A percentile compares a stretch with the other conserved stretches of the same genome.
These are phyloP conservation scores for Paecilomyces formosus DNA, from an alignment of 2,329 filamentous ascomycete species.

Conservation along the genomic window DNA sequence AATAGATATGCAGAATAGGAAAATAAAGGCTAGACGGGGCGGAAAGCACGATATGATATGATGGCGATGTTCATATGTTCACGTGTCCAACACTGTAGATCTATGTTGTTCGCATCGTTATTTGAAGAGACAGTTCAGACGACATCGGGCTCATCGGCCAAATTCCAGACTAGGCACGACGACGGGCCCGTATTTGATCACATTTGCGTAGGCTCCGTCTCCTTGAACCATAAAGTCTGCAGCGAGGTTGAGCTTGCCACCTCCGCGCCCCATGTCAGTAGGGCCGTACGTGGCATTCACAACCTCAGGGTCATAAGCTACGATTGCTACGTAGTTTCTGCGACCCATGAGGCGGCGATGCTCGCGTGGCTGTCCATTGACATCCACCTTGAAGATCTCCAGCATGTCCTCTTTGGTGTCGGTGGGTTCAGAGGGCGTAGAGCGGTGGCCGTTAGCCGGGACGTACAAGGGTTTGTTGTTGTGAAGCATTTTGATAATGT, in stretches of 20 bases:
- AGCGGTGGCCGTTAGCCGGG: slow-evolving; percentile 73
- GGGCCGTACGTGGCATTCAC: slow-evolving; percentile 44
- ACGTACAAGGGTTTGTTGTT: slow-evolving; percentile 89
- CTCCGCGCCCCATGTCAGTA: slow-evolving; percentile 17
- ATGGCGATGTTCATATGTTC: not conserved
- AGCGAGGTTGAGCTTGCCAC: slow-evolving; percentile 67
- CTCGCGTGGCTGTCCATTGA: slow-evolving; percentile 73
- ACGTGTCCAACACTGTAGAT: not conserved
- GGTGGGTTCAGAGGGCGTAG: slow-evolving; percentile 57
- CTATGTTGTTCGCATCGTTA: not conserved
- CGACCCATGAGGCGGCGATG: slow-evolving; percentile 88
- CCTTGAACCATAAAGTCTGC: slow-evolving; percentile 97
- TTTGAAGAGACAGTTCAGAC: not conserved
- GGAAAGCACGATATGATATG: not conserved
- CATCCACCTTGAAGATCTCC: slow-evolving; percentile 96
- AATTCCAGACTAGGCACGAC: slow-evolving; percentile 77
- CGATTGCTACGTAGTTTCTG: slow-evolving; percentile 84
- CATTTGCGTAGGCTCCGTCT: slow-evolving; percentile 69
- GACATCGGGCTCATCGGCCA: slow-evolving; percentile 1
- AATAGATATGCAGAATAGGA: not conserved
- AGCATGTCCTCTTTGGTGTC: slow-evolving; percentile 99
- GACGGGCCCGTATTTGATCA: slow-evolving; percentile 94
- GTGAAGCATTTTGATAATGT: slow-evolving; percentile 91
- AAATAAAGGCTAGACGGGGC: not conserved
- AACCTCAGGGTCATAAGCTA: slow-evolving; percentile 87